Evolutionary conservation across 306 rosid species (phyloP), one percentile per base, ranked within the genome.

Genomic region (Macrotyloma uniflorum): DNA sequence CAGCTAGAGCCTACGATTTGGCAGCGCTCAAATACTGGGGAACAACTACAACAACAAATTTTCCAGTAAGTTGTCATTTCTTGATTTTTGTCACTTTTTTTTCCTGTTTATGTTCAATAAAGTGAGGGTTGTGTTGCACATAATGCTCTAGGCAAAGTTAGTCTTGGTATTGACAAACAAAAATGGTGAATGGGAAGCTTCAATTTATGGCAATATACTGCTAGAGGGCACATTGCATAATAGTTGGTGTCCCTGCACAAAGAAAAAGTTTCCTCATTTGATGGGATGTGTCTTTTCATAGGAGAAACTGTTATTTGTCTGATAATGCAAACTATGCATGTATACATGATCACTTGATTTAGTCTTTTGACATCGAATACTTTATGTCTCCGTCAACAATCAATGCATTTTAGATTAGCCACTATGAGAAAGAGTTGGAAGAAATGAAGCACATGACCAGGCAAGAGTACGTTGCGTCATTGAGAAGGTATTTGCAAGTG

Each of bases 11-110:
- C 70, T 93, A 93, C 32, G 98, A 93, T 85, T 85, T 93, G 57
- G 98, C 98, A 59, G 98, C 98, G 70, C 84, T 93, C 38, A 93
- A 93, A 83, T 93, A 93, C 62, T 93, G 98, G 98, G 98, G 98
- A 50, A 85, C 96, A 80, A 91, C 97, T 5, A 93, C 98, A 9
- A 93, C 98, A 36, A 93, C 98, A 36, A 93, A 93, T 82, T 93
- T 93, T 35, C 98, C 98, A 9, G 98, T 93, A 84, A 80, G 89
- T 79, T 19, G 1, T 20, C 47, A 68, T n/a, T 54, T 20, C 22
- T 59, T 59, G 1, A 35, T 49, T 59, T 3, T 12, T 22, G 14
- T 3, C 4, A 1, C 3, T 4, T 26, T 22, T 23, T 36, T 65
- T 33, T 35, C 1, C 14, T 53, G 18, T 3, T 15, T 54, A 51